Evolutionary conservation across 805 yeast genomes (phyloP).

Genomic region (Candida sonorensis): DNA sequence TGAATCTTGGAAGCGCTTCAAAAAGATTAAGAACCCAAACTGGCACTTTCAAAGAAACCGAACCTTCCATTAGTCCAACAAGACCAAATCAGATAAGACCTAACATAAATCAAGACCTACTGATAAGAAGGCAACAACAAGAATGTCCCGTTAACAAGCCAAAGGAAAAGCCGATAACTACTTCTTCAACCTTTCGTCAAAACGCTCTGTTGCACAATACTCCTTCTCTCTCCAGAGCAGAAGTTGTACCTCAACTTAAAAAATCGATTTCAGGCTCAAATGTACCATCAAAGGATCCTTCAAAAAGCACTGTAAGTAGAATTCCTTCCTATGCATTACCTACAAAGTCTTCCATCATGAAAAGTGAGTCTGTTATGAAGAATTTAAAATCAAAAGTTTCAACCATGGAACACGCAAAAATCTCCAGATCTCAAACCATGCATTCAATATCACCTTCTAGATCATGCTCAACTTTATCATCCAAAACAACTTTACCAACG

Average conservation of each 20-base stretch:
- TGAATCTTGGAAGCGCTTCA: slow-evolving; percentile 23
- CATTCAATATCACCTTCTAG: slow-evolving; percentile 15
- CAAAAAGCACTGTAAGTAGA: too few relatives aligned
- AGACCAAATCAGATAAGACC: slow-evolving; percentile 18
- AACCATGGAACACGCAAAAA: neutral
- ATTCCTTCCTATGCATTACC: slow-evolving; percentile 17
- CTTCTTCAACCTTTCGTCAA: neutral
- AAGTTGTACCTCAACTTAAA: neutral
- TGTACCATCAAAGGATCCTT: neutral
- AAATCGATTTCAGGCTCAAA: neutral
- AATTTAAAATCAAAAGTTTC: neutral
- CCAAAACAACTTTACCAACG: too few relatives aligned
- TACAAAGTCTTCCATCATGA: slow-evolving; percentile 10
- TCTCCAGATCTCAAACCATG: slow-evolving; percentile 14
- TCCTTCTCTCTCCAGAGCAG: too few relatives aligned
- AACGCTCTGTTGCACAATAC: too few relatives aligned
- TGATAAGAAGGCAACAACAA: too few relatives aligned
- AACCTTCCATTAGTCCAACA: slow-evolving; percentile 22
- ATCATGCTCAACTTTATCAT: slow-evolving; percentile 2
- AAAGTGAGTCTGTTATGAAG: slow-evolving; percentile 6
- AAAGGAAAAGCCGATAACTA: neutral
- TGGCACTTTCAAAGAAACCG: slow-evolving; percentile 22
- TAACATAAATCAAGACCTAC: slow-evolving; percentile 16
- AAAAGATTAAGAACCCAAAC: slow-evolving; percentile 21
- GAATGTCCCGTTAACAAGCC: slow-evolving; percentile 1